Base-by-base conservation (phyloP, 768 basidiomycete species). In the Auricularia auricula-judae region DNA sequence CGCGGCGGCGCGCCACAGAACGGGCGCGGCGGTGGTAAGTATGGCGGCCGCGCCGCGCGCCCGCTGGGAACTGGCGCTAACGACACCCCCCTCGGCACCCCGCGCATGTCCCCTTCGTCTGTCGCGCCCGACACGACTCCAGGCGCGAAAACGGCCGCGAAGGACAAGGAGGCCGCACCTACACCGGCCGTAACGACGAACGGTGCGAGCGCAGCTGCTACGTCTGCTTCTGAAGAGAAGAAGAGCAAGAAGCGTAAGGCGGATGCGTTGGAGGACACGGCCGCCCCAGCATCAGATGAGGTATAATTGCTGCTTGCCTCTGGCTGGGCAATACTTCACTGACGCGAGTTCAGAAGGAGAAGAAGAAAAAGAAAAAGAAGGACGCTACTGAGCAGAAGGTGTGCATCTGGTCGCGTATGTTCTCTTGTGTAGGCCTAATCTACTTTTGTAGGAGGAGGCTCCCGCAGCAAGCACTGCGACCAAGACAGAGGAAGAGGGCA, bases 61-160 rank as follows among this genome's bases (percentile, higher is more conserved):
- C 69, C 70, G 54, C 65, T 65, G 35, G 76, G 73, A 2, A 86
- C 86, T 56, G 89, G 89, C 66, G 83, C 87, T 70, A 92, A 92
- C 69, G 81, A 74, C 70, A 87, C 82, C 36, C 89, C 88, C 47
- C 76, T 92, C 63, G 89, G 89, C 63, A 80, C 84, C 16, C 84
- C 86, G 43, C 80, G 81, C 70, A 81, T 82, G 79, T 78, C 79
- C 54, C 77, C 82, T 34, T 67, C 77, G 10, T 23, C 62, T 44
- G 47, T 61, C 47, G 35, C 51, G 34, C 36, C 43, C 51, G 63
- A 3, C 53, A 18, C 34, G 39, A 42, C n/a, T 33, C 16, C 43
- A 36, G 53, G 5, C 23, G 18, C 23, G 14, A 35, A 51, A 29
- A 12, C 10, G 23, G 14, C 63, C 59, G 63, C 66, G 2, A 23